phyloP scores from a whole-genome alignment of 176 grass and related monocot genomes.

The Aegilops umbellulata region DNA sequence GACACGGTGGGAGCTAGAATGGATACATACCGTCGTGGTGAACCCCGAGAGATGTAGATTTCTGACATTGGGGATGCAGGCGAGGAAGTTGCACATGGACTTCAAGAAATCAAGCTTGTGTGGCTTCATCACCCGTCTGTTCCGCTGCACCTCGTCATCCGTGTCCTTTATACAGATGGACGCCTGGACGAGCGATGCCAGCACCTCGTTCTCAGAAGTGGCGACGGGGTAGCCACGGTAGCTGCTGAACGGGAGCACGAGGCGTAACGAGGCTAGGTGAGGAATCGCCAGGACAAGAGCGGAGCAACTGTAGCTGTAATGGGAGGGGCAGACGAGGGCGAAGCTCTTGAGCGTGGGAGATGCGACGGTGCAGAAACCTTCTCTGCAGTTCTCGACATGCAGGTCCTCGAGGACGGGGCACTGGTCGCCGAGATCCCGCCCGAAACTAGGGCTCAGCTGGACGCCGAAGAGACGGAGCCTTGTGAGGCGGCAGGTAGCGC shows the following conservation, averaged over 20 bases:
- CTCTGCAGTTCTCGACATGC: background rate
- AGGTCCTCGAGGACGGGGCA: constrained; percentile 19
- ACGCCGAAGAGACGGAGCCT: background rate
- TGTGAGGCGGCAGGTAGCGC: background rate
- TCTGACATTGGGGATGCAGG: background rate
- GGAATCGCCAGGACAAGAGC: background rate
- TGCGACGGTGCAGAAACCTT: background rate
- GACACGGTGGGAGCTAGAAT: background rate
- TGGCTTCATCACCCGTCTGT: background rate
- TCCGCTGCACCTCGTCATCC: background rate
- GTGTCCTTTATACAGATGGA: background rate
- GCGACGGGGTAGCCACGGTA: background rate
- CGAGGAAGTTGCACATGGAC: background rate
- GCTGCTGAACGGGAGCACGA: background rate
- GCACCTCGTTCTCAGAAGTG: background rate
- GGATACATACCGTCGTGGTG: background rate
- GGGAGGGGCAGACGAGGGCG: background rate
- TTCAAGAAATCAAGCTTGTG: background rate
- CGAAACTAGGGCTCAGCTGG: background rate
- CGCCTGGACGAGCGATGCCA: background rate
- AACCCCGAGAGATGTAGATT: constrained; percentile 1
- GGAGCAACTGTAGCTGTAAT: background rate
- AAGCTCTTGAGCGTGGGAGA: constrained; percentile 2
- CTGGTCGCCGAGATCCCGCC: background rate
- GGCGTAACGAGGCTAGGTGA: background rate